Percentiles rank a stretch among this genome's conserved stretches.
phyloP scores from a whole-genome alignment of 345 rosid species.

The Clausena lansium region DNA sequence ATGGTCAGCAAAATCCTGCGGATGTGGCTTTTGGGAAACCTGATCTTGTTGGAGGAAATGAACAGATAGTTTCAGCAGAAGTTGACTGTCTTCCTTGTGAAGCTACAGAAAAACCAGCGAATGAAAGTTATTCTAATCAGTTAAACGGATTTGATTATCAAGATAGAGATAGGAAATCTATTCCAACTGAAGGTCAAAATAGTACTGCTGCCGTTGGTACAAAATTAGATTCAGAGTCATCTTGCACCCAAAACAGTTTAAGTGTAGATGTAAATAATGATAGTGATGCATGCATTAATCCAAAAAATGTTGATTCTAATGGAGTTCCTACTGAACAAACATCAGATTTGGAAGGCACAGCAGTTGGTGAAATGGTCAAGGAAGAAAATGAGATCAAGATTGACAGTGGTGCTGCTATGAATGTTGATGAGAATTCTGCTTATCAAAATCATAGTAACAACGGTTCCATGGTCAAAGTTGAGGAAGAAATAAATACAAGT shows the following conservation, averaged over 20 bases:
- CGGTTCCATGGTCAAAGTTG: constrained; percentile 38
- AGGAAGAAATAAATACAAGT: constrained; percentile 37
- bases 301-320: constrained; percentile 39
- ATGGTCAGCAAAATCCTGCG: constrained; percentile 28
- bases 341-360: constrained; percentile 41
- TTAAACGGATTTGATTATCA: constrained; percentile 43
- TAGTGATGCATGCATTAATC: constrained; percentile 36
- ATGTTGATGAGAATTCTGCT: constrained; percentile 26
- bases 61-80: constrained; percentile 39
- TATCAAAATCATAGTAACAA: constrained; percentile 26
- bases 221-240: constrained; percentile 66
- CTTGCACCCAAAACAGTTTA: constrained; percentile 51
- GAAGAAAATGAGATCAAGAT: constrained; percentile 44
- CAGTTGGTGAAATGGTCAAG: constrained; percentile 38
- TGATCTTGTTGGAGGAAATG: constrained; percentile 40
- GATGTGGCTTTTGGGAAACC: constrained; percentile 41
- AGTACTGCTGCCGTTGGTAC: constrained; percentile 35
- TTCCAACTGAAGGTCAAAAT: constrained; percentile 40
- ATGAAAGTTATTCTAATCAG: constrained; percentile 33
- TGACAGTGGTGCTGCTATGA: constrained; percentile 26
- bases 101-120: constrained; percentile 36
- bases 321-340: constrained; percentile 33
- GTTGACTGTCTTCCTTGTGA: constrained; percentile 35
- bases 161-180: constrained; percentile 35
- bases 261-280: constrained; percentile 55